These are phyloP conservation scores for Solanum pimpinellifolium DNA, from an alignment of 257 asterid species.

Conservation along the genomic window DNA sequence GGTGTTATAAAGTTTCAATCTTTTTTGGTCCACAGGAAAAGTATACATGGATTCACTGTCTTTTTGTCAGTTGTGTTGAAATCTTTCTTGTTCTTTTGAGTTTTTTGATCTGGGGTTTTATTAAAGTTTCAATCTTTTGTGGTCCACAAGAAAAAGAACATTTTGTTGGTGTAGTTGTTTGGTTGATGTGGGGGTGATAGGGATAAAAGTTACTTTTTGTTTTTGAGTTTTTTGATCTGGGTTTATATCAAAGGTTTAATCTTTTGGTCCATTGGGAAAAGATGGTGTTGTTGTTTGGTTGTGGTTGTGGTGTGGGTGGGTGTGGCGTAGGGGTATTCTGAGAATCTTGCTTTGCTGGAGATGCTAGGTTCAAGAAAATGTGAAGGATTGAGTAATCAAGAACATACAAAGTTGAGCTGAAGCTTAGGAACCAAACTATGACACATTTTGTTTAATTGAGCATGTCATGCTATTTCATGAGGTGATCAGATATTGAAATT, in stretches of 20 bases:
- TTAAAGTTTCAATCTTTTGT: background rate
- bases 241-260: background rate
- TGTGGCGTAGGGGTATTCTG: background rate
- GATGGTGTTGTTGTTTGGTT: background rate
- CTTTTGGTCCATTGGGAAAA: background rate
- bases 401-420: background rate
- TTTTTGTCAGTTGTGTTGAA: background rate
- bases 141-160: background rate
- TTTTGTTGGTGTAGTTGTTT: background rate
- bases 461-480: background rate
- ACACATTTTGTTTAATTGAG: background rate
- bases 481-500: background rate
- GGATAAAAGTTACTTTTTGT: background rate
- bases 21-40: background rate
- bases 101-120: background rate
- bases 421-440: background rate
- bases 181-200: background rate
- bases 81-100: background rate
- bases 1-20: background rate
- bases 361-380: background rate
- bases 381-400: background rate
- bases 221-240: background rate
- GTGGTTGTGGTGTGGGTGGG: background rate
- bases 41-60: background rate
- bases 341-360: background rate